These are phyloP conservation scores for Clavariopsis aquatica DNA, from an alignment of 495 filamentous ascomycete genomes.

Conservation along the genomic window DNA sequence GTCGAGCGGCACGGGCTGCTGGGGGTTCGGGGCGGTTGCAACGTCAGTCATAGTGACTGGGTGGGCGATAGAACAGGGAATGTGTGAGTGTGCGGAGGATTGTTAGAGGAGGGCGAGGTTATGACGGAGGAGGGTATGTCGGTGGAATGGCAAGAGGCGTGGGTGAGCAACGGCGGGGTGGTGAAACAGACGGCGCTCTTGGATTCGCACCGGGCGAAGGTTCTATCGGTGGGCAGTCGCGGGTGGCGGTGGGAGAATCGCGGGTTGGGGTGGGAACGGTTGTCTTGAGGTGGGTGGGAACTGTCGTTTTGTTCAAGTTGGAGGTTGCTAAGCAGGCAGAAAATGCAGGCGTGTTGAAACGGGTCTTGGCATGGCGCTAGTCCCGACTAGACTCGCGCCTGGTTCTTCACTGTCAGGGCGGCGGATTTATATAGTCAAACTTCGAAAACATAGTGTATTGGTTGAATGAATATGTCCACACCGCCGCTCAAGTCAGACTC, in stretches of 20 bases:
- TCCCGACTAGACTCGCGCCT: no score
- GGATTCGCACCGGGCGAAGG: slow-evolving; percentile 30
- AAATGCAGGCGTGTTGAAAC: slow-evolving; percentile 29
- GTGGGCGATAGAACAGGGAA: neutral
- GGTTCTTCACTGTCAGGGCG: neutral
- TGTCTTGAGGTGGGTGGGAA: neutral
- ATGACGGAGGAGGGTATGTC: neutral
- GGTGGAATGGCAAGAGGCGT: neutral
- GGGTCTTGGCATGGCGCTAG: slow-evolving; percentile 7
- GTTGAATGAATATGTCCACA: slow-evolving; percentile 27
- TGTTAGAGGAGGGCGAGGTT: slow-evolving; percentile 6
- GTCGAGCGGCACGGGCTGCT: slow-evolving; percentile 54
- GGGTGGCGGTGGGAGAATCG: neutral
- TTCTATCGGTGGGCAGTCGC: slow-evolving; percentile 11
- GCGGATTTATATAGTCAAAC: no score
- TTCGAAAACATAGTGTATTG: neutral
- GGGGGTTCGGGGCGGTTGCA: slow-evolving; percentile 36
- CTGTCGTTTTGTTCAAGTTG: neutral
- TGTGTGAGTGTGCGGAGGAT: neutral
- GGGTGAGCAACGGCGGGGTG: neutral
- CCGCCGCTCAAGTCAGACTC: slow-evolving; percentile 19
- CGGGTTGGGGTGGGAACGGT: neutral
- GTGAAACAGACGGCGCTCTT: slow-evolving; percentile 6
- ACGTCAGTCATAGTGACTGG: slow-evolving; percentile 37
- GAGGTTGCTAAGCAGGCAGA: slow-evolving; percentile 1